Evolutionary conservation across 768 basidiomycete species (phyloP), one percentile per base, ranked within the genome.

Genomic region (Mrakia gelida): DNA sequence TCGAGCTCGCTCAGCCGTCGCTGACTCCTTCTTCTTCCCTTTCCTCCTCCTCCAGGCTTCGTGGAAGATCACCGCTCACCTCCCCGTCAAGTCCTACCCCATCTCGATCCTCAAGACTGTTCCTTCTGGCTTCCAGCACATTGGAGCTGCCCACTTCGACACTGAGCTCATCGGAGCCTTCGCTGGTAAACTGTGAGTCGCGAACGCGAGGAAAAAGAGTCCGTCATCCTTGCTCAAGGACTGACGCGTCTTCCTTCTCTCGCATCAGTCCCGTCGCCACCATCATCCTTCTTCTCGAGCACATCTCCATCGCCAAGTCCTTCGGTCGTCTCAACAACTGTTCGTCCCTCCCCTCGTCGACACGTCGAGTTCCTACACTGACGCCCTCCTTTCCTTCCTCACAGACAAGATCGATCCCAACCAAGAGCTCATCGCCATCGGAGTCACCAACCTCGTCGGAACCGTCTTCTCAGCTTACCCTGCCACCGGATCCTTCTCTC

Each of bases 401-500:
- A 13, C 45, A 45, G 45, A 99, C 87, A 96, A 92, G 84, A 87
- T 88, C 82, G 84, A 86, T 80, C 77, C 77, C 18, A 78, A 78
- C 72, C 77, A 78, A 38, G 95, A 97, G 84, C 88, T 98, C 71
- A 92, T 98, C 81, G 95, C 96, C 62, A 98, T 99, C 81, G 96
- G 96, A n/a, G 93, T 98, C 28, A 74, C 71, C 26, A 78, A 78
- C 67, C n/a, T 61, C 49, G 82, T 97, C 80, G 96, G 96, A 5
- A 91, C 93, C 23, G 86, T 92, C 81, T 98, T 99, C 84, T 88
- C 85, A 73, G 96, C 95, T 0, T 98, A 97, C 84, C 95, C 97
- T 11, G 93, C 96, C 0, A 99, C 97, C 18, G 97, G 97, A 2
- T 98, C 95, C 0, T 99, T 99, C 88, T 97, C 95, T 59, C 92